Base-by-base conservation (phyloP, 805 yeast genomes). In the Starmerella apicola region DNA sequence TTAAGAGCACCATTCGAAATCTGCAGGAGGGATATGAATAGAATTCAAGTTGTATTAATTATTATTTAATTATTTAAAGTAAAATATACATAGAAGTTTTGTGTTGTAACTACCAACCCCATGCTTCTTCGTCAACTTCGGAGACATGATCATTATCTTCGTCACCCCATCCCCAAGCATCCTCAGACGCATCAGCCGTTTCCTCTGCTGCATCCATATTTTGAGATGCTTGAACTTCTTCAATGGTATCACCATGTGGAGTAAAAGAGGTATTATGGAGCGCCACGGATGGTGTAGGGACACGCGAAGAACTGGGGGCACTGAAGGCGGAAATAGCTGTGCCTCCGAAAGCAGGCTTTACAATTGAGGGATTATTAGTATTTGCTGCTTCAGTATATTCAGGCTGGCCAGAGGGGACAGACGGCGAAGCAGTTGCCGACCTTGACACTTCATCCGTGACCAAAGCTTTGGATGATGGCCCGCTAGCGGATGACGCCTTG, bases 401-500 rank as follows among this genome's bases (percentile, higher is more conserved):
- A n/a, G n/a, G n/a, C n/a, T n/a, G n/a, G n/a, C n/a, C n/a, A n/a
- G n/a, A n/a, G n/a, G n/a, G n/a, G n/a, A n/a, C n/a, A n/a, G n/a
- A n/a, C n/a, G n/a, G n/a, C n/a, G n/a, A n/a, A n/a, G n/a, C n/a
- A n/a, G n/a, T n/a, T n/a, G n/a, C n/a, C n/a, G n/a, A n/a, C n/a
- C n/a, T n/a, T n/a, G n/a, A n/a, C n/a, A n/a, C n/a, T n/a, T n/a
- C n/a, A n/a, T n/a, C n/a, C n/a, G n/a, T n/a, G n/a, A n/a, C n/a
- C n/a, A n/a, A n/a, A n/a, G n/a, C n/a, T 27, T 16, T 30, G 27
- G 46, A 48, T 32, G 29, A 34, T 16, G 45, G 49, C 3, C 28
- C 42, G 37, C 27, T 39, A 16, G 38, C 46, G 20, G 56, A 56
- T 2, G 65, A 70, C 34, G 68, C 77, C 4, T 51, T 53, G 35